A percentile compares a stretch with the other conserved stretches of the same genome.
These are phyloP conservation scores for Cladosporium sp. DNA, from an alignment of 2,329 filamentous ascomycete genomes.

Conservation along the genomic window DNA sequence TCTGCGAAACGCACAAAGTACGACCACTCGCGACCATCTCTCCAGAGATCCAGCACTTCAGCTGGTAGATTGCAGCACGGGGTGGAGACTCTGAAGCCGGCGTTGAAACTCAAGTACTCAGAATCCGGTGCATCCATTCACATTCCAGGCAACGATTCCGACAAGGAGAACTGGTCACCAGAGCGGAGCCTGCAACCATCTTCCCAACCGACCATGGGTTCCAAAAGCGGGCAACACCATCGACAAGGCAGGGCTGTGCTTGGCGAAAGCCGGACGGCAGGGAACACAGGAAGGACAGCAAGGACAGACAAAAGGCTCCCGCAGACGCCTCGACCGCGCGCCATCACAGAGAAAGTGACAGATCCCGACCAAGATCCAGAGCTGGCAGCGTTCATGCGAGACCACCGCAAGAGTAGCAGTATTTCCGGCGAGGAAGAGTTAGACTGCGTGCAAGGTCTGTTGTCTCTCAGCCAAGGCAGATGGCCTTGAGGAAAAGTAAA, in stretches of 20 bases:
- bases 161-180: slow-evolving; percentile 90
- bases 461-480: slow-evolving; percentile 88
- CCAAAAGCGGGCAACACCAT: slow-evolving; percentile 16
- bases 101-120: slow-evolving; percentile 26
- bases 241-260: slow-evolving; percentile 12
- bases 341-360: slow-evolving; percentile 5
- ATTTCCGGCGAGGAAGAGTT: slow-evolving; percentile 58
- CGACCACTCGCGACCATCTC: slow-evolving; percentile 32
- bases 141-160: slow-evolving; percentile 66
- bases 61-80: slow-evolving; percentile 28
- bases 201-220: slow-evolving; percentile 21
- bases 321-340: slow-evolving; percentile 8
- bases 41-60: slow-evolving; percentile 29
- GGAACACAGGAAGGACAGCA: slow-evolving; percentile 1
- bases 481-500: slow-evolving; percentile 54
- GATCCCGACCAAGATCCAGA: slow-evolving; percentile 56
- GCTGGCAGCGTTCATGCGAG: slow-evolving; percentile 69
- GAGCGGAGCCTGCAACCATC: slow-evolving; percentile 29
- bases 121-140: slow-evolving; percentile 35
- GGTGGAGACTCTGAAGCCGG: neutral
- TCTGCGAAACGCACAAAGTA: slow-evolving; percentile 44
- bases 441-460: slow-evolving; percentile 82
- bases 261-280: slow-evolving; percentile 12
- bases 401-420: slow-evolving; percentile 34
- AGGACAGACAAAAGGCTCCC: neutral